Base-by-base conservation (phyloP, 2,329 filamentous ascomycete species). In the Epicoccum nigrum region DNA sequence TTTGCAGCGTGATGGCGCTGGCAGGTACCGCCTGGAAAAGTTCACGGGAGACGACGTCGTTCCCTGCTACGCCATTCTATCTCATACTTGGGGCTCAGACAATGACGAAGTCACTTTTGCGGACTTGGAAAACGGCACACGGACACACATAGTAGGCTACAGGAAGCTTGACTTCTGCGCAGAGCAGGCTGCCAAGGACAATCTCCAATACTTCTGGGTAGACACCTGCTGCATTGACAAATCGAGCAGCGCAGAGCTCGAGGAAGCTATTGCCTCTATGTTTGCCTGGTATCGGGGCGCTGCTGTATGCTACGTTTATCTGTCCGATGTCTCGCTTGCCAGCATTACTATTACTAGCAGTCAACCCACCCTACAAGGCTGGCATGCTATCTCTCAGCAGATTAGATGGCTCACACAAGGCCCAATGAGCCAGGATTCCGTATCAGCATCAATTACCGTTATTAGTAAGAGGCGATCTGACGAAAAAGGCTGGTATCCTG, bases 1-100 rank as follows among this genome's bases (percentile, higher is more conserved):
- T 8, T 23, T 23, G 21, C 21, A 23, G 21, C 21, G 21, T 8
- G 8, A 23, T 5, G 21, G 8, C 21, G 8, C 21, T 23, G 21
- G 21, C 21, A 23, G 8, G 8, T 23, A 23, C 21, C 4, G 5
- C 4, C 8, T 23, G 21, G 8, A 4, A 5, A 23, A 23, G 8
- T 27, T 39, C 40, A 12, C 28, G 7, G 8, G 69, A 70, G 48
- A 65, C 60, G 6, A 70, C 28, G 12, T 13, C 11, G 12, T 13
- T 5, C n/a, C 28, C 12, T 11, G 12, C 4, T 31, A 13, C 28
- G n/a, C 28, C 11, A 31, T 31, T 25, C 58, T 71, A 13, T 71
- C 67, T 13, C 68, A 70, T 52, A 66, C 59, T n/a, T 70, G 66
- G 65, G 35, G 34, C 5, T 40, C 49, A 12, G 51, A 62, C 11